Evolutionary conservation across 129 eudicot species (phyloP).

Genomic region (Chrysanthemum lavandulifolium): DNA sequence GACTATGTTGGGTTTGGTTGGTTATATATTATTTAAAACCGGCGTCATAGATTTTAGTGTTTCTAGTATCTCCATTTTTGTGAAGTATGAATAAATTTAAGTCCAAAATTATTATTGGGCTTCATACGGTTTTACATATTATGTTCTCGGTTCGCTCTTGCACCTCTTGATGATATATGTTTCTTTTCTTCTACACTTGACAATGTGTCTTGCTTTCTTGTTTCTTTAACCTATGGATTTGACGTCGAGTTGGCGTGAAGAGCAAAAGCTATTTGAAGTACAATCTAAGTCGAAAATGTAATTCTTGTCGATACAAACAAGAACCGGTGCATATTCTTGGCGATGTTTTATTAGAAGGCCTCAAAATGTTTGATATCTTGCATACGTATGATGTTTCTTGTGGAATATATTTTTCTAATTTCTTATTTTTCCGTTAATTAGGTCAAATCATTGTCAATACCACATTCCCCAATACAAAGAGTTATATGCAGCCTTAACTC

Average conservation of each 20-base stretch:
- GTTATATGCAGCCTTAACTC: conserved; percentile 58
- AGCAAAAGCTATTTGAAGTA: conserved; percentile 78
- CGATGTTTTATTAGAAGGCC: background rate
- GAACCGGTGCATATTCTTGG: conserved; percentile 61
- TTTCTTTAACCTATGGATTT: no score
- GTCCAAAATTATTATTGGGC: no score
- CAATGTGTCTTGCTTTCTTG: no score
- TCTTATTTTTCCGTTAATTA: conserved; percentile 24
- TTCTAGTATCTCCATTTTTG: no score
- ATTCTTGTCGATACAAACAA: conserved; percentile 82
- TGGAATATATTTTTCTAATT: conserved; percentile 11
- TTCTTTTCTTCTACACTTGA: no score
- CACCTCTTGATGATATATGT: no score
- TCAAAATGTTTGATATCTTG: background rate
- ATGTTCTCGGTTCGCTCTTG: no score
- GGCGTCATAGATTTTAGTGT: no score
- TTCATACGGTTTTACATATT: no score
- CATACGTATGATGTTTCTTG: background rate
- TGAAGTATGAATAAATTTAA: no score
- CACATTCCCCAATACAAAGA: conserved; percentile 65
- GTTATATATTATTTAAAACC: no score
- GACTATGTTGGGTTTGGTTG: no score
- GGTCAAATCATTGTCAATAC: conserved; percentile 82
- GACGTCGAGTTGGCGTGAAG: conserved; percentile 60
- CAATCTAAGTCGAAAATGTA: conserved; percentile 79